These are phyloP conservation scores for Pseudonitzschia delicatissima DNA, from an alignment of 108 stramenopile genomes.

Conservation along the genomic window DNA sequence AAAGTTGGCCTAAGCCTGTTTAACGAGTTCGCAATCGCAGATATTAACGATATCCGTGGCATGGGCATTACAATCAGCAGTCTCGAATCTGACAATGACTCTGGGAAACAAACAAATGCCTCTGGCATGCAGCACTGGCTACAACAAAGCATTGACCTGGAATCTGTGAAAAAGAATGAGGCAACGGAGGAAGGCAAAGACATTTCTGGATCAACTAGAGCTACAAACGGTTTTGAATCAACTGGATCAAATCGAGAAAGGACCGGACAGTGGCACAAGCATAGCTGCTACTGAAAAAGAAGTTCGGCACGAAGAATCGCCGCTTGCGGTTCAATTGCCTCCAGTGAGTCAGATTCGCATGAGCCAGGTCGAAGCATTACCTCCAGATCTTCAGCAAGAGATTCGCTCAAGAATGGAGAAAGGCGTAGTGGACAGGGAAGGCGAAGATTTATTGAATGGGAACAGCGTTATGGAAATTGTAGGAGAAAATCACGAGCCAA, in stretches of 20 bases:
- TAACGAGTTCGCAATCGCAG: conserved; percentile 47
- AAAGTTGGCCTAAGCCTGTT: conserved; percentile 54
- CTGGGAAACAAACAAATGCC: neutral
- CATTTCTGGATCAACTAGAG: too few species aligned
- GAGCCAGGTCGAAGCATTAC: conserved; percentile 44
- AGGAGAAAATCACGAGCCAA: neutral
- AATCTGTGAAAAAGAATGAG: neutral
- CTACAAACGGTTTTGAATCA: too few species aligned
- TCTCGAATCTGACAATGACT: conserved; percentile 39
- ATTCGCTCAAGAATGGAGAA: conserved; percentile 20
- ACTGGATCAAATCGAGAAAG: neutral
- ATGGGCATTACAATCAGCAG: conserved; percentile 81
- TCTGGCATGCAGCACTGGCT: conserved; percentile 6
- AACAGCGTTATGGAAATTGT: neutral
- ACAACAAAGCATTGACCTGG: neutral
- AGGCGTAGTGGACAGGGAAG: neutral
- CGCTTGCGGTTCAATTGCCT: conserved; percentile 30
- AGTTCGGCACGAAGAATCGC: neutral
- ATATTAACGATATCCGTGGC: conserved; percentile 68
- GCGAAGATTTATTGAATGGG: neutral
- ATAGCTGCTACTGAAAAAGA: neutral
- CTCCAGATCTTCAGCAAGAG: conserved; percentile 29
- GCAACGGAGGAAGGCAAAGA: neutral
- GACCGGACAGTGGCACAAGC: neutral
- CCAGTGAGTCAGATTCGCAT: conserved; percentile 49